Evolutionary conservation across 23 red algal species (phyloP).

Genomic region (Gracilaria vermiculophylla): DNA sequence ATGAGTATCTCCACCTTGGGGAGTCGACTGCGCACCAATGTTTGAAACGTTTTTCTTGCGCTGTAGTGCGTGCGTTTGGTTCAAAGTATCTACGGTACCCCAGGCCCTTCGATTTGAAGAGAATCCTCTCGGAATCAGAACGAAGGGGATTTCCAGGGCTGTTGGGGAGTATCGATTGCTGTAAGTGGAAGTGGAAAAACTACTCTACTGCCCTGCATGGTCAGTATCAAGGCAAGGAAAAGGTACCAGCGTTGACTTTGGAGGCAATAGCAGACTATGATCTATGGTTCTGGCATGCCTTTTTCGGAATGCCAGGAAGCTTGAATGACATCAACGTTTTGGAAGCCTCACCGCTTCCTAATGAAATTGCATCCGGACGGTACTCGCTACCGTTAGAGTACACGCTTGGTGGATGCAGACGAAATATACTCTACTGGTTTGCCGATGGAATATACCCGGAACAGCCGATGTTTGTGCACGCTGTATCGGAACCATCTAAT

Average conservation of each 20-base stretch:
- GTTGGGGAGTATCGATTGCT: slow-evolving; percentile 8
- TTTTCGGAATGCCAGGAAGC: slow-evolving; percentile 8
- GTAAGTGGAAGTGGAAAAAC: slow-evolving; percentile 25
- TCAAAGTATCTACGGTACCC: background rate
- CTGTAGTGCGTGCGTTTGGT: background rate
- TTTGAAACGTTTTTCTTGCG: background rate
- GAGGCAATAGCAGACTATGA: slow-evolving; percentile 1
- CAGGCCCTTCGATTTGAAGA: background rate
- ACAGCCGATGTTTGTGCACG: slow-evolving; percentile 6
- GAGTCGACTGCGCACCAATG: background rate
- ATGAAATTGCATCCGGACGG: background rate
- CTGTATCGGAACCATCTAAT: background rate
- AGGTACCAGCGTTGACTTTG: background rate
- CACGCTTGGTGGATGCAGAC: background rate
- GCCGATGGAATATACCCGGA: background rate
- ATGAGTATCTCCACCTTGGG: background rate
- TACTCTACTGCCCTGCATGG: background rate
- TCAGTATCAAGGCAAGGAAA: slow-evolving; percentile 30
- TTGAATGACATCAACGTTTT: slow-evolving; percentile 32
- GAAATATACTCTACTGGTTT: background rate
- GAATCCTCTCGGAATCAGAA: background rate
- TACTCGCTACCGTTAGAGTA: background rate
- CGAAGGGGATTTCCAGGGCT: background rate
- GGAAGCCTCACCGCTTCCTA: background rate
- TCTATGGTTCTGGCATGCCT: slow-evolving; percentile 33